A percentile compares a stretch with the other conserved stretches of the same genome.
Evolutionary conservation across 305 asterid species (phyloP).

Genomic region (Solanum hybrid): DNA sequence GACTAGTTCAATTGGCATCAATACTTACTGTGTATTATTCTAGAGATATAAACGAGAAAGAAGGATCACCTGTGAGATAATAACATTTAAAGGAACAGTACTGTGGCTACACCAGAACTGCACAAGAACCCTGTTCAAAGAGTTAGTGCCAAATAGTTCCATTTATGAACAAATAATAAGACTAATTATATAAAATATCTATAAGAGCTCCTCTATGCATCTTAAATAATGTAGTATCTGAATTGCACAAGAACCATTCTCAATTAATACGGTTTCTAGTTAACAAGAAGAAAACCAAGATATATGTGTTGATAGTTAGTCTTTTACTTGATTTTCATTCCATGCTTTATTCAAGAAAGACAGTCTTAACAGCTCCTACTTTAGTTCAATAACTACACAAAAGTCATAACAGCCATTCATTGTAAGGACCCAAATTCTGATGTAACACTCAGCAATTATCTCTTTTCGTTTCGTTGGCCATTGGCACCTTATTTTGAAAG

Average conservation of each 20-base stretch:
- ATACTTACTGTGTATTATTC: not conserved
- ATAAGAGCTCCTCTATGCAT: not conserved
- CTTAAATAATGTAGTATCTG: not conserved
- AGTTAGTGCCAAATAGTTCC: not conserved
- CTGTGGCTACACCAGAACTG: conserved; percentile 95
- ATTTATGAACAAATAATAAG: not conserved
- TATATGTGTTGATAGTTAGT: not conserved
- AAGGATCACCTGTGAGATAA: conserved; percentile 57
- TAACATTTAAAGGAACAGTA: conserved; percentile 71
- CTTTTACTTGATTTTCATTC: not conserved
- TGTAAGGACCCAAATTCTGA: not conserved
- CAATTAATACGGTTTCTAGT: not conserved
- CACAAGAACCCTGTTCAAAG: conserved; percentile 52
- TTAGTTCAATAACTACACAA: not conserved
- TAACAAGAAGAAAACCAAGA: not conserved
- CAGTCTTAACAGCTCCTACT: not conserved
- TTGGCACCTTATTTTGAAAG: not conserved
- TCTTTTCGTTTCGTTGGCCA: not conserved
- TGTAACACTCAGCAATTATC: not conserved
- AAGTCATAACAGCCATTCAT: not conserved
- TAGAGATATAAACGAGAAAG: not conserved
- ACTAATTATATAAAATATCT: not conserved
- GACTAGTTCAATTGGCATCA: not conserved
- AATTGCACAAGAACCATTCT: not conserved
- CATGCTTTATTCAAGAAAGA: not conserved